Conservation (phyloP, 2,329 filamentous ascomycete species). For the Talaromyces sp. region DNA sequence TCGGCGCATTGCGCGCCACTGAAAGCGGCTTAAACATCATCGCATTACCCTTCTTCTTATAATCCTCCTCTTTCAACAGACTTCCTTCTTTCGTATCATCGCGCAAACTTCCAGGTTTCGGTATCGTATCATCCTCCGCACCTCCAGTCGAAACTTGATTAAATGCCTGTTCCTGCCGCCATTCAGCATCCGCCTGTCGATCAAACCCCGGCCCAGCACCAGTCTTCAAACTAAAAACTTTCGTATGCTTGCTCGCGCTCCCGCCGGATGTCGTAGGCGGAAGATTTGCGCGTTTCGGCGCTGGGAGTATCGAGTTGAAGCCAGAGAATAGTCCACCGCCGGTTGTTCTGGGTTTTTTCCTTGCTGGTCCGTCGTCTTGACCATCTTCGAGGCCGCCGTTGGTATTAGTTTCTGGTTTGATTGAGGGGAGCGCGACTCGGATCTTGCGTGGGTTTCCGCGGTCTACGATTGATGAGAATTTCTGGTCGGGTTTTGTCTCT, state of each 20-base stretch:
- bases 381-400: slow-evolving; percentile 40
- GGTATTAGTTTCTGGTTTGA: slow-evolving; percentile 41
- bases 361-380: slow-evolving; percentile 58
- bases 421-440: slow-evolving; percentile 69
- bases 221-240: slow-evolving; percentile 74
- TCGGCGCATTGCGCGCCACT: slow-evolving; percentile 71
- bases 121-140: slow-evolving; percentile 30
- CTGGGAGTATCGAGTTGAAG: slow-evolving; percentile 82
- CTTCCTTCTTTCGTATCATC: slow-evolving; percentile 19
- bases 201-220: slow-evolving; percentile 79
- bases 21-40: slow-evolving; percentile 89
- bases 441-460: slow-evolving; percentile 80
- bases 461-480: slow-evolving; percentile 78
- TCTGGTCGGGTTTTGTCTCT: slow-evolving; percentile 29
- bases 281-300: slow-evolving; percentile 63
- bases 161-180: slow-evolving; percentile 29
- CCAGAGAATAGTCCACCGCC: slow-evolving; percentile 69
- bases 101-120: slow-evolving; percentile 29
- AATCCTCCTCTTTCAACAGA: slow-evolving; percentile 29
- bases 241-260: slow-evolving; percentile 35
- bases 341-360: slow-evolving; percentile 67
- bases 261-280: slow-evolving; percentile 18
- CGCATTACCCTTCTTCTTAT: slow-evolving; percentile 67
- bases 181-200: slow-evolving; percentile 54
- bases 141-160: slow-evolving; percentile 34